phyloP scores from a whole-genome alignment of 1,284 basidiomycete genomes.

The Acaromyces ingoldii region DNA sequence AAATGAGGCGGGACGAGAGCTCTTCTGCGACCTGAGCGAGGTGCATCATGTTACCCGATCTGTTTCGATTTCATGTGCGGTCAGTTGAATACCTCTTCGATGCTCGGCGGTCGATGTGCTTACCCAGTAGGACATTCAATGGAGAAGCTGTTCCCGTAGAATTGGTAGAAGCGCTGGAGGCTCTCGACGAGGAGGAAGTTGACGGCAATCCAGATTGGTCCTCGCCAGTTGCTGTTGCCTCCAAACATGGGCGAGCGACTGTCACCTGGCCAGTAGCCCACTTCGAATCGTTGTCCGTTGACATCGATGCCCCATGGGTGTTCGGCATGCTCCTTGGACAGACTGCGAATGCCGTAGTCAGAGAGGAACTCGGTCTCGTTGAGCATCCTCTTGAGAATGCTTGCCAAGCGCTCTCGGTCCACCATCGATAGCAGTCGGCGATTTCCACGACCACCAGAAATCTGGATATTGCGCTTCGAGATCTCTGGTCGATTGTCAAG shows the following conservation, averaged over 20 bases:
- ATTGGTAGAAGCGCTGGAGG: constrained; percentile 80
- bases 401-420: constrained; percentile 79
- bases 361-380: constrained; percentile 81
- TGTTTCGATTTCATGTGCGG: too few species aligned
- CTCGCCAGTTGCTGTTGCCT: constrained; percentile 87
- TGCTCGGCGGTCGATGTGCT: too few species aligned
- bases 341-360: constrained; percentile 91
- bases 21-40: constrained; percentile 88
- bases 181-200: constrained; percentile 85
- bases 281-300: constrained; percentile 82
- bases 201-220: constrained; percentile 80
- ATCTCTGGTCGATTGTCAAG: constrained; percentile 84
- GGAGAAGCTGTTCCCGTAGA: constrained; percentile 45
- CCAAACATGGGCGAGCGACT: constrained; percentile 97
- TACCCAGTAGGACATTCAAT: constrained; percentile 95
- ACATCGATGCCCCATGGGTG: constrained; percentile 93
- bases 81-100: too few species aligned
- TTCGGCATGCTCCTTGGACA: constrained; percentile 71
- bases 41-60: constrained; percentile 63
- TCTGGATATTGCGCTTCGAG: constrained; percentile 87
- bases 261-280: constrained; percentile 96
- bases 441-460: constrained; percentile 68
- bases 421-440: constrained; percentile 83
- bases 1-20: constrained; percentile 93
- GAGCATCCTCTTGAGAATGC: constrained; percentile 90